These are phyloP conservation scores for Lomentospora prolificans DNA, from an alignment of 2,329 filamentous ascomycete species.

Conservation along the genomic window DNA sequence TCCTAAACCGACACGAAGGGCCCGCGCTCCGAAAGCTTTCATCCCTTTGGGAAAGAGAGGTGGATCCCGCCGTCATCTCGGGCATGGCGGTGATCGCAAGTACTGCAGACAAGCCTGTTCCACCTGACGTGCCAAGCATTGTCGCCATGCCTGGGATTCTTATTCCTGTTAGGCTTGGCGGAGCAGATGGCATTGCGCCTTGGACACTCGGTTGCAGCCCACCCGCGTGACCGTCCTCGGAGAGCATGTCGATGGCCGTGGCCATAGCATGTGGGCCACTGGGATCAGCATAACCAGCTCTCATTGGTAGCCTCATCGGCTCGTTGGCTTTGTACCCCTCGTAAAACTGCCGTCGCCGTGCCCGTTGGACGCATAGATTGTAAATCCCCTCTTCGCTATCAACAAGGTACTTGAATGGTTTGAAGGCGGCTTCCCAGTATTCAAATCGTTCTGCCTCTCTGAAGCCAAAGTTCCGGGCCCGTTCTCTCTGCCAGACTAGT, in stretches of 20 bases:
- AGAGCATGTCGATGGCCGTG: not conserved
- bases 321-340: not conserved
- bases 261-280: not conserved
- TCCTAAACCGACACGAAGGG: not conserved
- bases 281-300: not conserved
- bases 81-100: not conserved
- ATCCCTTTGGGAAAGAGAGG: not conserved
- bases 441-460: not conserved
- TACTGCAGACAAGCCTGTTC: not conserved
- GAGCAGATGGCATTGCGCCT: no score
- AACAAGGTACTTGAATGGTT: slow-evolving; percentile 2
- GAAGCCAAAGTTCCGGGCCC: slow-evolving; percentile 5
- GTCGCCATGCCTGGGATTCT: not conserved
- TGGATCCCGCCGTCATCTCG: not conserved
- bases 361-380: not conserved
- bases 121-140: not conserved
- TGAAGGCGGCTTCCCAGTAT: not conserved
- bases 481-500: slow-evolving; percentile 4
- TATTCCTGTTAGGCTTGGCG: no score
- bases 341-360: not conserved
- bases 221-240: no score
- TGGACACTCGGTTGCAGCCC: no score
- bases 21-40: not conserved
- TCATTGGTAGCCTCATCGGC: not conserved
- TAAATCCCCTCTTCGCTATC: not conserved